A percentile compares a stretch with the other conserved stretches of the same genome.
phyloP scores from a whole-genome alignment of 176 grass and related monocot species.

The Chrysopogon serrulatus region DNA sequence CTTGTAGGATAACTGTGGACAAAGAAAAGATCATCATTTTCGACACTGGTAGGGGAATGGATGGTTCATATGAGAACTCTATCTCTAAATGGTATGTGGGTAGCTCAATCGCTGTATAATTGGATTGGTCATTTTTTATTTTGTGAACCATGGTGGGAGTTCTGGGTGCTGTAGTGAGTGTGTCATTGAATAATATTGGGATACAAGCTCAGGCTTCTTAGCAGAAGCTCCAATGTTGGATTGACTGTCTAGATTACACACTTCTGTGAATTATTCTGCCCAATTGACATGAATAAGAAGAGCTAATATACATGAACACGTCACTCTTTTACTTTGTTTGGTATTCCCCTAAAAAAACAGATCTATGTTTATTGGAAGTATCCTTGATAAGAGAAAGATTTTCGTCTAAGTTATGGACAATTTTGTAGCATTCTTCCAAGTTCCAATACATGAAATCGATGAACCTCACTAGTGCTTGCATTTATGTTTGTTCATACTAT shows the following conservation, averaged over 20 bases:
- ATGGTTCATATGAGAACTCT: slow-evolving; percentile 49
- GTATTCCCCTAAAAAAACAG: background rate
- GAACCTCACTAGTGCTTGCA: background rate
- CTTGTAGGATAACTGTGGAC: slow-evolving; percentile 46
- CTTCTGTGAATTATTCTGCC: background rate
- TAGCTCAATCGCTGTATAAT: background rate
- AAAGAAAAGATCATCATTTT: slow-evolving; percentile 39
- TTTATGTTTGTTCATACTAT: background rate
- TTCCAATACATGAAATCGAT: background rate
- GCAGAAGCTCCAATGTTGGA: background rate
- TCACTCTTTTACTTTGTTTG: background rate
- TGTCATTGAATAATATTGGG: background rate
- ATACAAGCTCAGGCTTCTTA: background rate
- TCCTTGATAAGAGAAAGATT: background rate
- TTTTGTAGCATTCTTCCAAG: background rate
- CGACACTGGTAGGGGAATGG: slow-evolving; percentile 59
- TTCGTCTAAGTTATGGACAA: background rate
- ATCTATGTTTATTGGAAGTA: background rate
- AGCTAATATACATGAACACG: background rate
- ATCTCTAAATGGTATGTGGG: slow-evolving; percentile 47
- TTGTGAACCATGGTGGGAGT: background rate
- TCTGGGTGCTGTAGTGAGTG: background rate
- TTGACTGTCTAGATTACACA: background rate
- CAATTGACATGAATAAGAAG: background rate
- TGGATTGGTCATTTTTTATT: background rate